phyloP scores from a whole-genome alignment of 306 rosid species.

The Begonia masoniana region DNA sequence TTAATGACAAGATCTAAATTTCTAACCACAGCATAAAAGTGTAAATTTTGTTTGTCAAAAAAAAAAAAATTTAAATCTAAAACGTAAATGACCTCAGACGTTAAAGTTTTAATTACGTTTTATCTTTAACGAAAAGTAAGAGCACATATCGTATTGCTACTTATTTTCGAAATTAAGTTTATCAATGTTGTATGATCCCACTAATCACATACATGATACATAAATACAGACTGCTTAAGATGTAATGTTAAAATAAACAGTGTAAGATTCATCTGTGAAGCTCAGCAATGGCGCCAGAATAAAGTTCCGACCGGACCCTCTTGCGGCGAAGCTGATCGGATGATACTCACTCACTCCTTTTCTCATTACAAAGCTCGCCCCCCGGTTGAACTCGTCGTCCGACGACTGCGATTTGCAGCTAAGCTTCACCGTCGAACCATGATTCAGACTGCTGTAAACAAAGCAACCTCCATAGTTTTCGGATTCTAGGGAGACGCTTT shows the following conservation, averaged over 20 bases:
- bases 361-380: slow-evolving; percentile 42
- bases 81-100: too few relatives aligned
- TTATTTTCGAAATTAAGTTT: too few relatives aligned
- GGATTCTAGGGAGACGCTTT: slow-evolving; percentile 45
- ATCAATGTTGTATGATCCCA: too few relatives aligned
- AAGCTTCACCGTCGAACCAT: slow-evolving; percentile 30
- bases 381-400: slow-evolving; percentile 24
- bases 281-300: slow-evolving; percentile 59
- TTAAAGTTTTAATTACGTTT: too few relatives aligned
- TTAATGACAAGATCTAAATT: too few relatives aligned
- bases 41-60: too few relatives aligned
- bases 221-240: slow-evolving; percentile 3
- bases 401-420: slow-evolving; percentile 24
- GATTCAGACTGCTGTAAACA: slow-evolving; percentile 21
- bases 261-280: slow-evolving; percentile 54
- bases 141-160: too few relatives aligned
- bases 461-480: slow-evolving; percentile 43
- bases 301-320: slow-evolving; percentile 43
- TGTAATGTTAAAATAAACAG: slow-evolving; percentile 57
- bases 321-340: slow-evolving; percentile 68
- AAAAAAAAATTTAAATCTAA: too few relatives aligned
- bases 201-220: too few relatives aligned
- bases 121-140: too few relatives aligned
- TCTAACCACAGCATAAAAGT: too few relatives aligned
- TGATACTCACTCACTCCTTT: slow-evolving; percentile 42